These are phyloP conservation scores for Fomes fomentarius DNA, from an alignment of 1,284 basidiomycete species.

Conservation along the genomic window DNA sequence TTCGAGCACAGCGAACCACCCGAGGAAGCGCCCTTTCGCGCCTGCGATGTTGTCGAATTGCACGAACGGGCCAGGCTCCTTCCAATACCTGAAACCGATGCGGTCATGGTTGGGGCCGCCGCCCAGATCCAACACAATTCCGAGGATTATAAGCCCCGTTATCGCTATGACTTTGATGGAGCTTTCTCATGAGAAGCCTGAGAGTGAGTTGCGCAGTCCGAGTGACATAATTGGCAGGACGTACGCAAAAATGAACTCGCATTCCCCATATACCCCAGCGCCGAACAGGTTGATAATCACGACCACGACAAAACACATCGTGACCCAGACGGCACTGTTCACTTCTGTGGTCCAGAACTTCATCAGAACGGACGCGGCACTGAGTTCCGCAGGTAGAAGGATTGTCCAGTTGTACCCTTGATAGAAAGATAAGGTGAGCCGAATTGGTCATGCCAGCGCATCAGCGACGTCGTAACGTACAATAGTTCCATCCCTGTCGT, in stretches of 20 bases:
- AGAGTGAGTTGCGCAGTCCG: neutral
- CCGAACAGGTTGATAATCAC: slow-evolving; percentile 71
- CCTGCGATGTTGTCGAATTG: slow-evolving; percentile 50
- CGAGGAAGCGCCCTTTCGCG: slow-evolving; percentile 53
- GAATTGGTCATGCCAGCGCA: neutral
- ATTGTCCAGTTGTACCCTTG: slow-evolving; percentile 58
- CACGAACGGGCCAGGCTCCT: slow-evolving; percentile 58
- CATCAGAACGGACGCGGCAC: slow-evolving; percentile 67
- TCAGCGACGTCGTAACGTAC: slow-evolving; percentile 22
- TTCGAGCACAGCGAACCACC: slow-evolving; percentile 54
- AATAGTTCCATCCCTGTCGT: slow-evolving; percentile 64
- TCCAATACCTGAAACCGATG: slow-evolving; percentile 54
- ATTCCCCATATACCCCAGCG: slow-evolving; percentile 49
- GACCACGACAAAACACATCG: slow-evolving; percentile 63
- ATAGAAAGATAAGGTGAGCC: neutral
- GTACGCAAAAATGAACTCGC: slow-evolving; percentile 57
- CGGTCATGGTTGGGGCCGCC: slow-evolving; percentile 58
- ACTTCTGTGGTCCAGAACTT: slow-evolving; percentile 58
- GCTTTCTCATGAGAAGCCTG: slow-evolving; percentile 27
- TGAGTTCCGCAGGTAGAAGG: slow-evolving; percentile 62
- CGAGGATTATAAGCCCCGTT: slow-evolving; percentile 52
- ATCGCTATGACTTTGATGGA: slow-evolving; percentile 66
- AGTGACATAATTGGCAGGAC: slow-evolving; percentile 15
- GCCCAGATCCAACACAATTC: slow-evolving; percentile 62
- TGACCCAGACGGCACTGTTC: slow-evolving; percentile 67